A percentile compares a stretch with the other conserved stretches of the same genome.
Evolutionary conservation across 2,329 filamentous ascomycete genomes (phyloP).

Genomic region (Aureobasidium sp.): DNA sequence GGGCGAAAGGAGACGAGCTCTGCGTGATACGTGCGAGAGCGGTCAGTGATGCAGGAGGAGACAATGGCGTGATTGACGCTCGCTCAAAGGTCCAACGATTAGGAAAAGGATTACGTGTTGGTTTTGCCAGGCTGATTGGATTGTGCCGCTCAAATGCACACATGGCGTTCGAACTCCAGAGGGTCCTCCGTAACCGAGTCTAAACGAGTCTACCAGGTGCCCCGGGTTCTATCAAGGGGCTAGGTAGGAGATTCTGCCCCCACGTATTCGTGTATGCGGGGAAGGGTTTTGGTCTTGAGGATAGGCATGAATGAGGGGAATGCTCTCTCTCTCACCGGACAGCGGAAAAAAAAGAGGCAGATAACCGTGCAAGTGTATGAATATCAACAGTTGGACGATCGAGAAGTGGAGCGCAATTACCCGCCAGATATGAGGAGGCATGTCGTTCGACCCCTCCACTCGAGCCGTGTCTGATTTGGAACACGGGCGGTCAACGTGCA

Average conservation of each 20-base stretch:
- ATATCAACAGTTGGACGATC: not conserved
- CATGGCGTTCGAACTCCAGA: not conserved
- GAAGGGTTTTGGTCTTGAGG: not conserved
- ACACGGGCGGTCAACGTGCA: not conserved
- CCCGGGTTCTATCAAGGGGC: not conserved
- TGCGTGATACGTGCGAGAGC: not conserved
- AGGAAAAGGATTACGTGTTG: slow-evolving; percentile 1
- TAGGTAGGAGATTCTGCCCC: too few species aligned
- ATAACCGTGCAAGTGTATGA: not conserved
- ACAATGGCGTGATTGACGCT: slow-evolving; percentile 6
- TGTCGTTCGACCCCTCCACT: not conserved
- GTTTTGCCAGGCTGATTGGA: not conserved
- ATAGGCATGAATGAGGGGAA: not conserved
- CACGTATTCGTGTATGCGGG: not conserved
- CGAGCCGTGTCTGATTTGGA: not conserved
- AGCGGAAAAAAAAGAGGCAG: not conserved
- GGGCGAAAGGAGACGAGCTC: not conserved
- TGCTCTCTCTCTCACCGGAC: not conserved
- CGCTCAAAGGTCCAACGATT: not conserved
- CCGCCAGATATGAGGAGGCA: not conserved
- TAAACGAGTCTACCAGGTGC: not conserved
- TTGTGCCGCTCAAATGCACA: not conserved
- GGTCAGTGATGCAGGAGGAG: not conserved
- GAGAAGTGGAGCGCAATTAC: slow-evolving; percentile 4
- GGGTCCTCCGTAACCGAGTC: not conserved